Base-by-base conservation (phyloP, 495 filamentous ascomycete species). In the Penicillium paradoxum region DNA sequence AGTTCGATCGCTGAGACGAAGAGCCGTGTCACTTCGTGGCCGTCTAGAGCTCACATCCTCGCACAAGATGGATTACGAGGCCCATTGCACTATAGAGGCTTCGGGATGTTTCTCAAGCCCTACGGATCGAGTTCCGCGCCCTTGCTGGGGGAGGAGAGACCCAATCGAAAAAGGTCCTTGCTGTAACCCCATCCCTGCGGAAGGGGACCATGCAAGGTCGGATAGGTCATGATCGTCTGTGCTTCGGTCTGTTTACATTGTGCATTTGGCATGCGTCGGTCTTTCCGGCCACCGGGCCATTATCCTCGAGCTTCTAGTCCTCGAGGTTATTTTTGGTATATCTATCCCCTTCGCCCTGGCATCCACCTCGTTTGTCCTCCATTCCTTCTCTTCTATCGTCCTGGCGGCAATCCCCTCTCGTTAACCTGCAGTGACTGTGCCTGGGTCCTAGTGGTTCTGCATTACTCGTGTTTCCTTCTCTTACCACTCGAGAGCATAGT, bases 181-280 rank as follows among this genome's bases (percentile, higher is more conserved):
- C 73, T 66, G 67, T 62, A 62, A 50, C 57, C 53, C 62, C 69
- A 72, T 72, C 72, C 70, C 68, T 73, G 63, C 54, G 63, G 58
- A 72, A 68, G 64, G 63, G 61, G 62, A 66, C 56, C 60, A 74
- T 76, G 73, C 68, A 76, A 76, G 73, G 70, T 68, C 58, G 55
- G 71, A 69, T 71, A 67, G 68, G 70, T 64, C 67, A 66, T 58
- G 67, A 62, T 59, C 53, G 65, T 71, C 71, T 59, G 68, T 73
- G 69, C 69, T 53, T 54, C 42, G 58, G 63, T 55, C 34, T 76
- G 73, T 76, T 76, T 73, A 74, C 69, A 57, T 49, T 49, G 45
- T 62, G 67, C 71, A 72, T 66, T 17, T 70, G 71, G 71, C 64
- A 76, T 76, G 73, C 70, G 65, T 64, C 64, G 51, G 57, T 45